Base-by-base conservation (phyloP, 2,329 filamentous ascomycete genomes). In the Ophiosphaerella herpotricha region DNA sequence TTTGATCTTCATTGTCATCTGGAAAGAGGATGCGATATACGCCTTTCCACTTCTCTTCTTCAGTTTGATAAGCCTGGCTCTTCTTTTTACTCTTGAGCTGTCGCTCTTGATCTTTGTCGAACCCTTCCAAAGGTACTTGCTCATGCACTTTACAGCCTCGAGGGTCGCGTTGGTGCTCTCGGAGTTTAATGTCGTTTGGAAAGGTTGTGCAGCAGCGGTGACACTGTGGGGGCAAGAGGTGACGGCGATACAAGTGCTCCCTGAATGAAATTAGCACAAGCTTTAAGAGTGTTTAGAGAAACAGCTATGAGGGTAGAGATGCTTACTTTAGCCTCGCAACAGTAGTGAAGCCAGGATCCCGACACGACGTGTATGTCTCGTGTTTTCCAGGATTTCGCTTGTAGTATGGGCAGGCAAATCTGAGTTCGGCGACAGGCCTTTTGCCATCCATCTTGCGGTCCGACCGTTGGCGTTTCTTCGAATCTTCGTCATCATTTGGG, bases 41-140 rank as follows among this genome's bases (percentile, higher is more conserved):
- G 1, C 41, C 50, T 34, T 64, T 66, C 63, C 63, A 66, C 24
- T 64, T 66, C 1, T 66, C 63, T 45, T 64, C 57, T 31, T 66
- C 63, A 7, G 48, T 59, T 12, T 54, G 54, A 23, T 48, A 49
- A 1, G 51, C 51, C 8, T 53, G 51, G n/a, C 52, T 58, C 7
- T 61, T 47, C 41, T 61, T 64, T 43, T 66, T 66, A 41, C 63
- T 64, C 47, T 64, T 66, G 23, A 66, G 38, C 18, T 55, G 55
- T 24, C 58, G 44, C 16, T 66, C 63, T 54, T 66, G 63, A 18
- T 66, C 57, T 37, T 64, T 61, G 31, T 66, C 52, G 38, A 64
- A 64, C 1, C 62, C 62, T 51, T 66, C 62, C 0, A 61, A 39
- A 0, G 59, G 60, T 5, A 57, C 45, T 23, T 61, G 60, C 29